These are phyloP conservation scores for Coemansia sp. DNA, from an alignment of 192 early-diverging fungal species.

Conservation along the genomic window DNA sequence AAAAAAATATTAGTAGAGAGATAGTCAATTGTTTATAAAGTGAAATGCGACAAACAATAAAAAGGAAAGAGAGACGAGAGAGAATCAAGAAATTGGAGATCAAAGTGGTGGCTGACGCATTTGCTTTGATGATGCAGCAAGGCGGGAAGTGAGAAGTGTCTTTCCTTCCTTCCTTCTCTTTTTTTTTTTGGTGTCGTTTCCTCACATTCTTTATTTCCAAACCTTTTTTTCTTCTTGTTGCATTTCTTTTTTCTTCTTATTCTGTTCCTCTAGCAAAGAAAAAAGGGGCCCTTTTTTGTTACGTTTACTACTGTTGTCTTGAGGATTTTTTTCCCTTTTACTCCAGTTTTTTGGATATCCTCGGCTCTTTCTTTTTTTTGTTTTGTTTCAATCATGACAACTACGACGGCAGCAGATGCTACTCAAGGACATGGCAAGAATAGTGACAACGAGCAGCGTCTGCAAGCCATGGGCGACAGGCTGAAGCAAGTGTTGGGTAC, in stretches of 20 bases:
- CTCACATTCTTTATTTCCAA: not conserved
- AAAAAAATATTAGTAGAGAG: not conserved
- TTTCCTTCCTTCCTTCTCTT: constrained; percentile 4
- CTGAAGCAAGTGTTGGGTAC: not conserved
- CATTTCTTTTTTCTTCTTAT: constrained; percentile 7
- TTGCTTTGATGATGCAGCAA: constrained; percentile 5
- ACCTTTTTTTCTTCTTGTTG: constrained; percentile 9
- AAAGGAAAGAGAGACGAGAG: not conserved
- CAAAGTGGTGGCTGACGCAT: not conserved
- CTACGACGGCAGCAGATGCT: not conserved
- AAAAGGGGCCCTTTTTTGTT: not conserved
- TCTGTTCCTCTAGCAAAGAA: constrained; percentile 4
- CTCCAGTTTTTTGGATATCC: not conserved
- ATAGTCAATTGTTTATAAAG: not conserved
- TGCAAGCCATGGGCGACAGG: not conserved
- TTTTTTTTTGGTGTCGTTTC: not conserved
- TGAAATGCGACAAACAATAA: not conserved
- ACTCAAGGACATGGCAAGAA: not conserved
- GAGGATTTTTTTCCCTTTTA: constrained; percentile 13
- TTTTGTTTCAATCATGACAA: constrained; percentile 1
- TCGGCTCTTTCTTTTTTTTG: not conserved
- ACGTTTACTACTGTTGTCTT: constrained; percentile 8
- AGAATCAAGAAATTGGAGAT: constrained; percentile 2
- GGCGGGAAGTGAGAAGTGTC: not conserved
- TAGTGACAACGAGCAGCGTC: not conserved